A percentile compares a stretch with the other conserved stretches of the same genome.
phyloP scores from a whole-genome alignment of 2,329 filamentous ascomycete genomes.

The Eurotiales sp. region DNA sequence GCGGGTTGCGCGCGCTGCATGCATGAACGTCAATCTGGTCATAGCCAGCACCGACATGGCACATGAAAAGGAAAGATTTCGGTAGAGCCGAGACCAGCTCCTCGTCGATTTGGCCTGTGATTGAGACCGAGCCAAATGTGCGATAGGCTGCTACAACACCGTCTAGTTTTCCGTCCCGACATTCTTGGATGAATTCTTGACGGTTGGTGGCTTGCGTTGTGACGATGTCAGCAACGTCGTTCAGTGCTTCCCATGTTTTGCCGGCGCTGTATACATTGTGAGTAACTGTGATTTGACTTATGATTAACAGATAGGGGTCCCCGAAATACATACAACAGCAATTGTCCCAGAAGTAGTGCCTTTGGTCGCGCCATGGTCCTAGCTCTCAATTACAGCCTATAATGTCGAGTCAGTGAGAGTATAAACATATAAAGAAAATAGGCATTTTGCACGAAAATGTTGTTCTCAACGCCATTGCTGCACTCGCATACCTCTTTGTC shows the following conservation, averaged over 20 bases:
- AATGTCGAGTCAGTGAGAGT: too few relatives aligned
- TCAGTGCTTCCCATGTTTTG: constrained; percentile 60
- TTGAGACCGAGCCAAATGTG: constrained; percentile 61
- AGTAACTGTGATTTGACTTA: not conserved
- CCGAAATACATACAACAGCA: constrained; percentile 57
- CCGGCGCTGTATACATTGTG: constrained; percentile 46
- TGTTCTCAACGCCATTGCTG: too few relatives aligned
- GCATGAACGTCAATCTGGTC: constrained; percentile 74
- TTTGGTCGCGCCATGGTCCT: constrained; percentile 46
- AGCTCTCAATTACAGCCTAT: not conserved
- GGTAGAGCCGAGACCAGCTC: constrained; percentile 59
- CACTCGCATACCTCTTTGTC: too few relatives aligned
- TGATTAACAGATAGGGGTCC: too few relatives aligned
- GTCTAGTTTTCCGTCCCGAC: constrained; percentile 61
- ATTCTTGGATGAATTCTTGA: constrained; percentile 66
- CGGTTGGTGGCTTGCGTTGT: constrained; percentile 59
- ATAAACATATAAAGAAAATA: too few relatives aligned
- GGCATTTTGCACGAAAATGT: too few relatives aligned
- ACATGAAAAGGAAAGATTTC: constrained; percentile 34
- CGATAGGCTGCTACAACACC: constrained; percentile 64
- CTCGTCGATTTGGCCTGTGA: constrained; percentile 68
- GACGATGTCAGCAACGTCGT: constrained; percentile 62
- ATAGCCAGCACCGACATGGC: constrained; percentile 64
- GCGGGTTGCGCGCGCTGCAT: constrained; percentile 58
- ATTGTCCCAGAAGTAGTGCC: constrained; percentile 60